Conservation (phyloP, 1,284 basidiomycete species). For the Leccinum griseonigrum region DNA sequence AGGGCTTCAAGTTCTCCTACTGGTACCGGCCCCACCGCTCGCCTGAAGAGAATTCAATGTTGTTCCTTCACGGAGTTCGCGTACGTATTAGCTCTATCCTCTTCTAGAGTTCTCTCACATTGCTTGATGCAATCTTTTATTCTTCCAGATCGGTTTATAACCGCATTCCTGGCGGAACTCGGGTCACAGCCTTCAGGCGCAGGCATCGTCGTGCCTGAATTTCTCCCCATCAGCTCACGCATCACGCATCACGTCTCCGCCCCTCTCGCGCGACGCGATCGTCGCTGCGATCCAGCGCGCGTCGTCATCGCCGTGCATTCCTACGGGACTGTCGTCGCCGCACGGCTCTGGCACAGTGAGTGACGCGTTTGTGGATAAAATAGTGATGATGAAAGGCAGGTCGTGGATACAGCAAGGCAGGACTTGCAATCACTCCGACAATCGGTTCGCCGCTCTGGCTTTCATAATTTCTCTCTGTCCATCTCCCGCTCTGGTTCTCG, state of each 20-base stretch:
- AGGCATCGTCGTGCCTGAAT: slow-evolving; percentile 57
- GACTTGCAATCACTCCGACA: too few relatives aligned
- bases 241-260: slow-evolving; percentile 53
- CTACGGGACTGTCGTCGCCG: slow-evolving; percentile 58
- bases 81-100: slow-evolving; percentile 34
- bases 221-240: slow-evolving; percentile 57
- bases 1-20: slow-evolving; percentile 40
- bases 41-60: slow-evolving; percentile 44
- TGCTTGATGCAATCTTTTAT: too few relatives aligned
- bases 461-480: too few relatives aligned
- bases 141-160: slow-evolving; percentile 50
- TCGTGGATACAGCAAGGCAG: too few relatives aligned
- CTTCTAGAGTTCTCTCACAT: neutral
- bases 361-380: too few relatives aligned
- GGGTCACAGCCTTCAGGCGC: slow-evolving; percentile 41
- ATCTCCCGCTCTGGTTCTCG: too few relatives aligned
- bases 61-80: slow-evolving; percentile 67
- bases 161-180: slow-evolving; percentile 46
- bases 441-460: too few relatives aligned
- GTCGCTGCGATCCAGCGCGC: slow-evolving; percentile 27
- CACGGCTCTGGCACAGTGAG: slow-evolving; percentile 42
- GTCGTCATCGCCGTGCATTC: slow-evolving; percentile 56
- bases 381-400: too few relatives aligned
- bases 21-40: slow-evolving; percentile 62
- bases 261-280: slow-evolving; percentile 21